A percentile compares a stretch with the other conserved stretches of the same genome.
Conservation (phyloP, 2,329 filamentous ascomycete species). For the Raffaelea albimanens region DNA sequence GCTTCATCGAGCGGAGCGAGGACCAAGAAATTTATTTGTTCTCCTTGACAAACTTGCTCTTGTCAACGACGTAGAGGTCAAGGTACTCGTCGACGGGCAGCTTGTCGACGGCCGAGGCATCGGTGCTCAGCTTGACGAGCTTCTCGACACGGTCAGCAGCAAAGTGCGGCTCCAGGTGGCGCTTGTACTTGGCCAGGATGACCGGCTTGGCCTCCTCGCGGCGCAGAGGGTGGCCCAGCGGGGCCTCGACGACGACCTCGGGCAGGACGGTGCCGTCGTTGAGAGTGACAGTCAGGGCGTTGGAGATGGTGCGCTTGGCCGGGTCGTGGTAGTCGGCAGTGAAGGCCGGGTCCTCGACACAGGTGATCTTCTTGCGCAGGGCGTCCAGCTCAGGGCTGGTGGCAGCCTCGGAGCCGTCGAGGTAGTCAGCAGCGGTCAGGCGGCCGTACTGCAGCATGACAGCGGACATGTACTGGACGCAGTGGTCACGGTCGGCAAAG, state of each 20-base stretch:
- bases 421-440: conserved; percentile 87
- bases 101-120: conserved; percentile 64
- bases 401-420: conserved; percentile 84
- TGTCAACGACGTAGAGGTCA: conserved; percentile 62
- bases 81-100: conserved; percentile 90
- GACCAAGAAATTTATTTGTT: conserved; percentile 8
- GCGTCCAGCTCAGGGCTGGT: conserved; percentile 83
- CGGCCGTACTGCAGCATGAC: conserved; percentile 95
- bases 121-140: conserved; percentile 70
- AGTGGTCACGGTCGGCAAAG: conserved; percentile 98
- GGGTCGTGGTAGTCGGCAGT: conserved; percentile 95
- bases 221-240: conserved; percentile 81
- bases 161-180: conserved; percentile 80
- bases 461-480: conserved; percentile 98
- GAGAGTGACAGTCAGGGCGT: conserved; percentile 87
- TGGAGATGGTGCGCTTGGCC: conserved; percentile 87
- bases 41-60: conserved; percentile 44
- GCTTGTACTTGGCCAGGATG: conserved; percentile 91
- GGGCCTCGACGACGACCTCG: conserved; percentile 88
- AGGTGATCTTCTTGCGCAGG: conserved; percentile 86
- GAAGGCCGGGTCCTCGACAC: conserved; percentile 92
- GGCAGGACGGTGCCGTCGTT: conserved; percentile 89
- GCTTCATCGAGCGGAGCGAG: too few species aligned
- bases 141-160: conserved; percentile 67
- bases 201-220: conserved; percentile 96